phyloP scores from a whole-genome alignment of 1,284 basidiomycete species.

The Coriolopsis trogii region DNA sequence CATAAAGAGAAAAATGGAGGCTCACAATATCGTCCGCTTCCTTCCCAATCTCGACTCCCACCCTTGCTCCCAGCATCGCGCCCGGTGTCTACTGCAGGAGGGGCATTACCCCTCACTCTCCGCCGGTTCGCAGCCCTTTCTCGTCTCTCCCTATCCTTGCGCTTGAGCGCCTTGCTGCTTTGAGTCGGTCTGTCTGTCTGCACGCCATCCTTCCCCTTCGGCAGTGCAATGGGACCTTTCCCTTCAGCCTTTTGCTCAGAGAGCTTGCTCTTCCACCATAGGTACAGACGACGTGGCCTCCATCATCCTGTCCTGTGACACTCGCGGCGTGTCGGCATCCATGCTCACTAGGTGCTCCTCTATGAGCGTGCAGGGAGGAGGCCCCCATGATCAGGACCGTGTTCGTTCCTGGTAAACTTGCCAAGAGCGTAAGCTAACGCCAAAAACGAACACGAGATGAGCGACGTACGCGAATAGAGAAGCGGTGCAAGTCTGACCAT shows the following conservation, averaged over 20 bases:
- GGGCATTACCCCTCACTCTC: conserved; percentile 68
- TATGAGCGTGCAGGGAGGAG: conserved; percentile 76
- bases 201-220: conserved; percentile 22
- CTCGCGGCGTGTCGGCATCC: conserved; percentile 58
- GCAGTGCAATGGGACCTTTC: conserved; percentile 22
- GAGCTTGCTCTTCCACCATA: conserved; percentile 82
- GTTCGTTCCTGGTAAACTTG: conserved; percentile 68
- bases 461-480: conserved; percentile 32
- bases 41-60: conserved; percentile 17
- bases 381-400: conserved; percentile 88
- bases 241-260: conserved; percentile 43
- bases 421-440: neutral
- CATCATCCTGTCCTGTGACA: conserved; percentile 70
- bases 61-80: conserved; percentile 3
- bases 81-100: conserved; percentile 34
- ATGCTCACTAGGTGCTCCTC: conserved; percentile 79
- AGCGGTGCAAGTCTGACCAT: conserved; percentile 64
- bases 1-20: neutral
- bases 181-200: too few relatives aligned
- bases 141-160: conserved; percentile 68
- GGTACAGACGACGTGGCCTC: conserved; percentile 79
- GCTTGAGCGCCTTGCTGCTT: conserved; percentile 72
- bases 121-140: conserved; percentile 57
- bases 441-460: neutral
- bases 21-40: conserved; percentile 30